Evolutionary conservation across 129 eudicot genomes (phyloP), one percentile per base, ranked within the genome.

Genomic region (Ambrosia artemisiifolia): DNA sequence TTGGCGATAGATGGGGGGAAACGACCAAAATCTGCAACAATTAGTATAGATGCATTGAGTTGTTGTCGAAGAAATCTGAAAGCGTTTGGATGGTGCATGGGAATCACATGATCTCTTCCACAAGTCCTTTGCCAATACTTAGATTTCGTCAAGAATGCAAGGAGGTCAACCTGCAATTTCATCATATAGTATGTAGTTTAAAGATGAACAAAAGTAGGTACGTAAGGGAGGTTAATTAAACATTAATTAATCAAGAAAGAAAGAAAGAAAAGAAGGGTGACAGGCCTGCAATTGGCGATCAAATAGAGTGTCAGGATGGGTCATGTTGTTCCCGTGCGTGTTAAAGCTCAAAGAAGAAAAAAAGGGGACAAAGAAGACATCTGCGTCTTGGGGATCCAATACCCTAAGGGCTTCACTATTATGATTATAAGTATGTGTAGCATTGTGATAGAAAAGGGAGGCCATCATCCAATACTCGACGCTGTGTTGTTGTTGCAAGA

Each of bases 401-500:
- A 92, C 96, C 85, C 96, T 75, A 81, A 87, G 78, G 33, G 86
- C 96, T 79, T 89, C 96, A n/a, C n/a, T n/a, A n/a, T n/a, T n/a
- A n/a, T n/a, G n/a, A n/a, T n/a, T n/a, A n/a, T n/a, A n/a, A n/a
- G n/a, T n/a, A n/a, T n/a, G n/a, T n/a, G 24, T 34, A 38, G 32
- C 80, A 14, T 62, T 55, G 7, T 57, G 38, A 24, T 63, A 72
- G 70, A 89, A 60, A 44, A 92, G 78, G 24, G 96, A 92, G 12
- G 96, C 87, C 98, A 92, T 87, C 85, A 92, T 81, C 98, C 98
- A 89, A 42, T 89, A 92, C 88, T 92, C 96, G 53, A 89, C 96
- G 43, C 96, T 89, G 42, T 92, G 96, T 72, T 92, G 98, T 46
- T 65, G 78, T 80, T 86, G 79, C 30, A 89, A 60, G 54, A 95